phyloP scores from a whole-genome alignment of 83 land plant species.

The Diphasiastrum complanatum region DNA sequence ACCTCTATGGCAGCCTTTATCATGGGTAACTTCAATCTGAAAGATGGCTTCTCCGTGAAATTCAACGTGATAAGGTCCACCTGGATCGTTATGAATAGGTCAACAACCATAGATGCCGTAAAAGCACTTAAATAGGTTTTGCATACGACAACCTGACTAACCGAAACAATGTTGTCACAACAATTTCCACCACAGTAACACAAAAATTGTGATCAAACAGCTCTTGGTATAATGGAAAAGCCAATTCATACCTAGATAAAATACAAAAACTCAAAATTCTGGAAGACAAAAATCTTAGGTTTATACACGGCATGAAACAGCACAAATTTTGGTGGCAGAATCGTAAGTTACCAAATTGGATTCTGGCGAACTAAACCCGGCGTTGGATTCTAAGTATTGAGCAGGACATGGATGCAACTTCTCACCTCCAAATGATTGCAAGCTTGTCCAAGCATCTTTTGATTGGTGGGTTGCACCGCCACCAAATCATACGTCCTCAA shows the following conservation, averaged over 20 bases:
- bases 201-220: neutral
- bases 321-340: no score
- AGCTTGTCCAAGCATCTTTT: slow-evolving; percentile 47
- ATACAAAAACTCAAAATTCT: no score
- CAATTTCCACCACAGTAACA: neutral
- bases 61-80: slow-evolving; percentile 73
- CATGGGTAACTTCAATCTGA: slow-evolving; percentile 49
- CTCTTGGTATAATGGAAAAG: neutral
- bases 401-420: neutral
- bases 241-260: no score
- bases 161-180: neutral
- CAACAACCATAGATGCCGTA: no score
- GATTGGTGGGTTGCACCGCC: slow-evolving; percentile 49
- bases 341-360: no score
- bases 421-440: slow-evolving; percentile 54
- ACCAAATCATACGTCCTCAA: slow-evolving; percentile 58
- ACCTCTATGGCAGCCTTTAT: slow-evolving; percentile 70
- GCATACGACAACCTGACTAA: neutral
- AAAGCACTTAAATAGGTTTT: neutral
- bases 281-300: no score
- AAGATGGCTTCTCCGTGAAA: slow-evolving; percentile 51
- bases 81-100: slow-evolving; percentile 25
- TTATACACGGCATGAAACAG: no score
- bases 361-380: no score
- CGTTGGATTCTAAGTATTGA: no score